Base-by-base conservation (phyloP, 805 yeast genomes). In the Brettanomyces naardenensis region DNA sequence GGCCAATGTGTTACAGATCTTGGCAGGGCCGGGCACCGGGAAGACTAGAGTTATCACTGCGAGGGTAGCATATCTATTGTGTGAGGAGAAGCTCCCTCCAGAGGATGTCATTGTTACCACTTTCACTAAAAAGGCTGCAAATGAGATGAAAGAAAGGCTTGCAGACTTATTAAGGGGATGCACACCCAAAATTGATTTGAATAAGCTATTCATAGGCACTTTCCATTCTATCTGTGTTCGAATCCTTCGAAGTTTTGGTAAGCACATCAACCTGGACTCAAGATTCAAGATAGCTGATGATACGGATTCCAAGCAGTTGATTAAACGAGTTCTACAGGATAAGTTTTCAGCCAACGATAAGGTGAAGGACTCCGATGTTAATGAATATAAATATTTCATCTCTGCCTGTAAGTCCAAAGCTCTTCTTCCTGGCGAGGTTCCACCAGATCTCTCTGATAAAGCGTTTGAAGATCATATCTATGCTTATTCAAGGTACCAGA, bases 101-200 rank as follows among this genome's bases (percentile, higher is more conserved):
- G 64, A 67, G 25, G 61, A 71, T 33, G 69, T 92, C 15, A 71
- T 90, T 1, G 92, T 89, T 17, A 86, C 96, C 5, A 89, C 97
- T 0, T 90, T 90, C 62, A 90, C 97, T 10, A 84, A 85, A 49
- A 85, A 83, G 49, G 97, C 98, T 0, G 94, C 97, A 2, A 71
- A 67, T 37, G 97, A 90, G 59, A 80, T 90, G 84, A 60, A 65
- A 10, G 80, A 75, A 23, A 65, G 97, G 30, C 58, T 90, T 15
- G 39, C 36, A 0, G 32, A 19, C 4, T 27, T 72, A 36, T 48
- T 77, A 6, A 35, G 51, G 5, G 58, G 46, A 3, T 43, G 51
- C 28, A 20, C 34, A 19, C 49, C 65, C 0, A 52, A 56, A 4
- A 54, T 75, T 9, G 38, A 51, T 18, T 54, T 58, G 3, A 49